Base-by-base conservation (phyloP, 495 filamentous ascomycete species). In the Hypoxylon fragiforme region DNA sequence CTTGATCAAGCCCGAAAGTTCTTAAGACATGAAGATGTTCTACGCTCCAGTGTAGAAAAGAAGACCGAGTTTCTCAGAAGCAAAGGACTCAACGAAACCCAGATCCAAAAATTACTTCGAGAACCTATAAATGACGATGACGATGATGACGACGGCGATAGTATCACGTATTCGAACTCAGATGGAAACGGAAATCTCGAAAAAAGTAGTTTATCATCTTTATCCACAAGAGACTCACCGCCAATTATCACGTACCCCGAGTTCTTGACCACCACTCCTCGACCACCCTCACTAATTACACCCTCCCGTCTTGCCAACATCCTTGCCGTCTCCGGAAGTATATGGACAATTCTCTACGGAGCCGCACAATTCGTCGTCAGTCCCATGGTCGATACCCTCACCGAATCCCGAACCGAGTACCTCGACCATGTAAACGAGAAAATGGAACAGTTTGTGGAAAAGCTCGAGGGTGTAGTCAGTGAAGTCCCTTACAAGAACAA, bases 171-270 rank as follows among this genome's bases (percentile, higher is more conserved):
- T 16, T 40, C 53, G 20, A 44, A 40, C 13, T 50, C 57, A 11
- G 54, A 70, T 60, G 54, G 15, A 36, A 45, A 46, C 40, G 43
- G 47, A 57, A 30, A 58, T 48, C 4, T 15, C 4, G 57, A 51
- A 13, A 14, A 19, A 14, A 24, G 6, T n/a, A 6, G 48, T 12
- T 48, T 38, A 35, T 22, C 36, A n/a, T 24, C 56, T 38, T 21
- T 51, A 2, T 38, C 54, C 14, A 63, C 59, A 70, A 54, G 68
- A 63, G 81, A 87, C 54, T 73, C 83, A 15, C 81, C 90, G 16
- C 95, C 92, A n/a, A 91, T 98, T 59, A 87, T 97, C 63, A 98
- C 94, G 18, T 97, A 97, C 72, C 94, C 94, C 39, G 94, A 98
- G 70, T 97, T 96, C 72, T 85, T 97, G 58, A 76, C 77, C 15